Evolutionary conservation across 2,329 filamentous ascomycete species (phyloP).

Genomic region (Penicillium sp.): DNA sequence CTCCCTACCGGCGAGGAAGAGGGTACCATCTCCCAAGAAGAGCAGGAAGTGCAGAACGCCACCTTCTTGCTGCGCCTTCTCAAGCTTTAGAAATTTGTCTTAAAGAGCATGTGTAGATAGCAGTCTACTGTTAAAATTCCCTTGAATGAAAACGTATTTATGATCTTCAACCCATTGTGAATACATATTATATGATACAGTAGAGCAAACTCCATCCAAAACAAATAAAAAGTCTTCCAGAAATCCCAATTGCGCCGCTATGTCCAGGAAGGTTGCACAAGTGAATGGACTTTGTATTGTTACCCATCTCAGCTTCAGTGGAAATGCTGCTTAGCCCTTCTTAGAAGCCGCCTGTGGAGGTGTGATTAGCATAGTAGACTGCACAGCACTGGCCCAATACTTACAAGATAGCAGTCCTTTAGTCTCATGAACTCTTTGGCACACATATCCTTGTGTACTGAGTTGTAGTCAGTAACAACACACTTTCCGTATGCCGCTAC

Average conservation of each 20-base stretch:
- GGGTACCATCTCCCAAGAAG: slow-evolving; percentile 73
- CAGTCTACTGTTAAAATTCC: slow-evolving; percentile 5
- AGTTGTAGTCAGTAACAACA: slow-evolving; percentile 84
- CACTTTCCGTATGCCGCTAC: slow-evolving; percentile 87
- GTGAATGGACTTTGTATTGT: background rate
- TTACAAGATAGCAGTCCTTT: slow-evolving; percentile 85
- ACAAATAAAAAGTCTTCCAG: background rate
- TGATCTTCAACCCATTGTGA: background rate
- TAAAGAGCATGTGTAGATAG: slow-evolving; percentile 10
- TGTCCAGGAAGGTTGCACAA: background rate
- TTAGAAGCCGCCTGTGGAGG: slow-evolving; percentile 54
- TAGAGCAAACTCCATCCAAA: background rate
- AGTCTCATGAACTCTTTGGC: slow-evolving; percentile 78
- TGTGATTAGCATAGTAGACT: background rate
- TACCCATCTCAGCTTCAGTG: background rate
- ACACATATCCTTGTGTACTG: slow-evolving; percentile 89
- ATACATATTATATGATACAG: background rate
- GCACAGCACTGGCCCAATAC: slow-evolving; percentile 22
- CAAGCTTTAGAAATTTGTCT: slow-evolving; percentile 58
- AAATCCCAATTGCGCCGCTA: background rate
- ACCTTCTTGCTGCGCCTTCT: slow-evolving; percentile 76
- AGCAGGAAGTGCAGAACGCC: slow-evolving; percentile 82
- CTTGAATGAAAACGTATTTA: slow-evolving; percentile 5
- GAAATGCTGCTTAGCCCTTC: slow-evolving; percentile 38
- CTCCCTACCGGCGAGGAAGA: slow-evolving; percentile 55